Evolutionary conservation across 23 red algal genomes (phyloP).

Genomic region (Gracilaria caudata): DNA sequence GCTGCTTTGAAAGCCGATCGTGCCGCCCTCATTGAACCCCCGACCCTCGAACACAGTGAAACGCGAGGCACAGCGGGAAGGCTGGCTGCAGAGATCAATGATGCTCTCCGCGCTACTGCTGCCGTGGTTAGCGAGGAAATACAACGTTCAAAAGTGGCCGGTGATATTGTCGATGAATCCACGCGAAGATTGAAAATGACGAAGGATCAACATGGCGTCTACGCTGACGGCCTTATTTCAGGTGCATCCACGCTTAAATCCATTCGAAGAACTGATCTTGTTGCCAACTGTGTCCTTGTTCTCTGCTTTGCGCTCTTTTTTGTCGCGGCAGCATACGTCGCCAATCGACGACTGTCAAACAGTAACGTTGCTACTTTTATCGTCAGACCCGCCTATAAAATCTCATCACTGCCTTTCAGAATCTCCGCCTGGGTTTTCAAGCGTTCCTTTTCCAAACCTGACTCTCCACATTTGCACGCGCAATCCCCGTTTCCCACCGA

Average conservation of each 20-base stretch:
- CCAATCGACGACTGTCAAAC: constrained; percentile 14
- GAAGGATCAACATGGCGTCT: constrained; percentile 40
- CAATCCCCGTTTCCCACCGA: neutral
- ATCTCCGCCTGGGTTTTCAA: constrained; percentile 22
- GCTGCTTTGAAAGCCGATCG: constrained; percentile 43
- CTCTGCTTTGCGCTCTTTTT: constrained; percentile 63
- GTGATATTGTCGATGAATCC: constrained; percentile 55
- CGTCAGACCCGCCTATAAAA: constrained; percentile 38
- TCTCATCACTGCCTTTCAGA: constrained; percentile 29
- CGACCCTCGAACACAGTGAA: neutral
- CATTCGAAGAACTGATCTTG: constrained; percentile 28
- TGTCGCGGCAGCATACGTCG: constrained; percentile 49
- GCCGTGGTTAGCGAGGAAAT: constrained; percentile 55
- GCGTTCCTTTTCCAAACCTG: neutral
- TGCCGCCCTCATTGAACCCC: constrained; percentile 10
- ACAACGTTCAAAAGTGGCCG: constrained; percentile 29
- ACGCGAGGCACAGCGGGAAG: constrained; percentile 14
- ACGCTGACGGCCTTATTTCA: constrained; percentile 19
- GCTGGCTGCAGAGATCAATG: constrained; percentile 60
- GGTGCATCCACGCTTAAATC: constrained; percentile 37
- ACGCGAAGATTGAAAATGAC: constrained; percentile 42
- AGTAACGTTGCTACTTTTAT: constrained; percentile 46
- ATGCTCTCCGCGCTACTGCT: constrained; percentile 34
- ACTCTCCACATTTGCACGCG: neutral
- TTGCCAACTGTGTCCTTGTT: constrained; percentile 45